A percentile compares a stretch with the other conserved stretches of the same genome.
These are phyloP conservation scores for Gymnopus androsaceus DNA, from an alignment of 1,284 basidiomycete genomes.

Conservation along the genomic window DNA sequence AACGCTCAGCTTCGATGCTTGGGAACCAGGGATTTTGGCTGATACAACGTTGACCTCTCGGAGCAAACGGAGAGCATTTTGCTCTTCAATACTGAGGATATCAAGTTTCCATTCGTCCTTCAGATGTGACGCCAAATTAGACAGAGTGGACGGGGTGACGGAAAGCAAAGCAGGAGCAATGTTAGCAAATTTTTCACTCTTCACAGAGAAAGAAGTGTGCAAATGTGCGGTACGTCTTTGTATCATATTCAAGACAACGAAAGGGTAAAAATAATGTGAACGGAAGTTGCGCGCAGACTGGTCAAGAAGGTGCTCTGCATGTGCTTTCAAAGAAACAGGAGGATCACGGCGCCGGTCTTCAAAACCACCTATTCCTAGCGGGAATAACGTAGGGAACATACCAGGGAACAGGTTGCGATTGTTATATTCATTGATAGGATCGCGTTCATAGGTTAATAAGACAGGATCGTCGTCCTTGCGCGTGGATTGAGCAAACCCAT, in stretches of 20 bases:
- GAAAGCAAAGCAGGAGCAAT: constrained; percentile 17
- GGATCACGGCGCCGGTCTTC: constrained; percentile 22
- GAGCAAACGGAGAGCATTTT: constrained; percentile 22
- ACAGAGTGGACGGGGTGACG: constrained; percentile 13
- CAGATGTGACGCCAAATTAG: constrained; percentile 4
- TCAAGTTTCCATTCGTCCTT: constrained; percentile 3
- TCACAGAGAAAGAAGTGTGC: constrained; percentile 26
- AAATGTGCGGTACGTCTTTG: constrained; percentile 27
- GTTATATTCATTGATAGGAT: constrained; percentile 27
- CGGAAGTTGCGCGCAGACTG: constrained; percentile 27
- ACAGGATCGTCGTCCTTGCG: no score
- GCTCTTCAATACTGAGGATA: background rate
- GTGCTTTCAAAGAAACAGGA: constrained; percentile 20
- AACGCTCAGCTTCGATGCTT: constrained; percentile 24
- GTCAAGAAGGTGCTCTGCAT: constrained; percentile 24
- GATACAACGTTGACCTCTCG: constrained; percentile 29
- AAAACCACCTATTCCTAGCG: constrained; percentile 36
- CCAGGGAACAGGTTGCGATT: constrained; percentile 30
- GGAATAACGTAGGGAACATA: constrained; percentile 35
- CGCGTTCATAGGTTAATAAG: constrained; percentile 17
- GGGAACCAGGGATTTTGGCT: constrained; percentile 30
- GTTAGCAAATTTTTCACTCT: constrained; percentile 11
- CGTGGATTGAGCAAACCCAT: constrained; percentile 23
- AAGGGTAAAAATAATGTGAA: constrained; percentile 33
- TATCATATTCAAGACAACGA: constrained; percentile 34